A percentile compares a stretch with the other conserved stretches of the same genome.
These are phyloP conservation scores for Lentinus brumalis DNA, from an alignment of 768 basidiomycete species.

Conservation along the genomic window DNA sequence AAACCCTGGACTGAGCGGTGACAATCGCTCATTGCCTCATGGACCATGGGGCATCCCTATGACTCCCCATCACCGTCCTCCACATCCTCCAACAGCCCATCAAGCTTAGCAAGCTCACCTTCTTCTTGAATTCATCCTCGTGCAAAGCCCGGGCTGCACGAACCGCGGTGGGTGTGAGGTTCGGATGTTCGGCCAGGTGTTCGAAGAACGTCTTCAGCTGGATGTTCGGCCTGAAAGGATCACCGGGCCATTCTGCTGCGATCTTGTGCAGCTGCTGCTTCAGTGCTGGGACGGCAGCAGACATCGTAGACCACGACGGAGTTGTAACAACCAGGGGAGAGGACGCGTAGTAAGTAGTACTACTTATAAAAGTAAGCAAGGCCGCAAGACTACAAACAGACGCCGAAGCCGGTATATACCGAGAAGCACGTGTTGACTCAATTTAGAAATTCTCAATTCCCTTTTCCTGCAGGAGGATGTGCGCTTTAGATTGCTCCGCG, in stretches of 20 bases:
- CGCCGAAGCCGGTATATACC: too few relatives aligned
- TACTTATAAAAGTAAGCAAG: too few relatives aligned
- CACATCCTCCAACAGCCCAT: not conserved
- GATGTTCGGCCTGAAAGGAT: conserved; percentile 77
- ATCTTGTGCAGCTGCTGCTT: conserved; percentile 54
- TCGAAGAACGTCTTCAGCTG: conserved; percentile 69
- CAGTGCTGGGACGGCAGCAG: conserved; percentile 38
- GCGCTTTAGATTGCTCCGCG: too few relatives aligned
- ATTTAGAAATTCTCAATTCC: too few relatives aligned
- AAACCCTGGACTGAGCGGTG: not conserved
- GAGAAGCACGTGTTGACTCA: too few relatives aligned
- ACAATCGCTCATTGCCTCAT: too few relatives aligned
- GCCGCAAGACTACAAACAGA: too few relatives aligned
- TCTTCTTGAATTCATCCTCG: conserved; percentile 57
- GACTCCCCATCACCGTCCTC: not conserved
- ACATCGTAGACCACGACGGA: conserved; percentile 8
- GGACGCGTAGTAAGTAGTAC: too few relatives aligned
- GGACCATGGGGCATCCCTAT: too few relatives aligned
- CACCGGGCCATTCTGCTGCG: conserved; percentile 64
- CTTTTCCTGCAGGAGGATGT: too few relatives aligned
- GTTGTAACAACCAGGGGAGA: too few relatives aligned
- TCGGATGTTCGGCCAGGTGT: conserved; percentile 69
- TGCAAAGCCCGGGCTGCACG: conserved; percentile 57
- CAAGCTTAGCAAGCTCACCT: conserved; percentile 42
- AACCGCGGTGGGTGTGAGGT: conserved; percentile 62